These are phyloP conservation scores for Trichomonascaceae sp. DNA, from an alignment of 1,139 yeast genomes.

Conservation along the genomic window DNA sequence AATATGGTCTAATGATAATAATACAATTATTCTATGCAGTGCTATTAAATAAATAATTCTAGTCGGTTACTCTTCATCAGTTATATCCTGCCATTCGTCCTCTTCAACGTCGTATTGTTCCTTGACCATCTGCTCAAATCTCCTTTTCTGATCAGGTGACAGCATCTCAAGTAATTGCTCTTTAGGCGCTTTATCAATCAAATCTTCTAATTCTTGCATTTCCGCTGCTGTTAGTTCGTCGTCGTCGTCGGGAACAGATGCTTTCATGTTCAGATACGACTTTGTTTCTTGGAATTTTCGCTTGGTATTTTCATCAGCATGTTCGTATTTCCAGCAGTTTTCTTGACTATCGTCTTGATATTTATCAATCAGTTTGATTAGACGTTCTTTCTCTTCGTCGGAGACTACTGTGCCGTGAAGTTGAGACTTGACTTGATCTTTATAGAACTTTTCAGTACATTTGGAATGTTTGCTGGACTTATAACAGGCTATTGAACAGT, in stretches of 20 bases:
- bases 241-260: constrained; percentile 10
- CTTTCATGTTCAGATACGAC: constrained; percentile 6
- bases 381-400: constrained; percentile 14
- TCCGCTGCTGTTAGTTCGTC: constrained; percentile 14
- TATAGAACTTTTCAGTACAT: constrained; percentile 21
- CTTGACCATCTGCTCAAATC: constrained; percentile 14
- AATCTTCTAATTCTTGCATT: constrained; percentile 12
- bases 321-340: constrained; percentile 21
- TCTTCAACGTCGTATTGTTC: constrained; percentile 9
- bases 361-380: constrained; percentile 15
- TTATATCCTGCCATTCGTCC: not conserved
- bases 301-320: constrained; percentile 11
- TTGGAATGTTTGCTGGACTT: constrained; percentile 17
- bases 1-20: not conserved
- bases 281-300: constrained; percentile 7
- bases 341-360: constrained; percentile 14
- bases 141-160: constrained; percentile 16
- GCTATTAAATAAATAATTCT: constrained; percentile 2
- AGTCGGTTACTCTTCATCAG: not conserved
- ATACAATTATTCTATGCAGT: not conserved
- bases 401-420: constrained; percentile 3
- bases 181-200: constrained; percentile 16
- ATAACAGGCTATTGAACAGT: constrained; percentile 23
- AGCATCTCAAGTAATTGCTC: constrained; percentile 18
- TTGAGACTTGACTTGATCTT: constrained; percentile 13